Percentiles rank a stretch among this genome's conserved stretches.
These are phyloP conservation scores for Colletotrichum cereale DNA, from an alignment of 2,329 filamentous ascomycete species.

Conservation along the genomic window DNA sequence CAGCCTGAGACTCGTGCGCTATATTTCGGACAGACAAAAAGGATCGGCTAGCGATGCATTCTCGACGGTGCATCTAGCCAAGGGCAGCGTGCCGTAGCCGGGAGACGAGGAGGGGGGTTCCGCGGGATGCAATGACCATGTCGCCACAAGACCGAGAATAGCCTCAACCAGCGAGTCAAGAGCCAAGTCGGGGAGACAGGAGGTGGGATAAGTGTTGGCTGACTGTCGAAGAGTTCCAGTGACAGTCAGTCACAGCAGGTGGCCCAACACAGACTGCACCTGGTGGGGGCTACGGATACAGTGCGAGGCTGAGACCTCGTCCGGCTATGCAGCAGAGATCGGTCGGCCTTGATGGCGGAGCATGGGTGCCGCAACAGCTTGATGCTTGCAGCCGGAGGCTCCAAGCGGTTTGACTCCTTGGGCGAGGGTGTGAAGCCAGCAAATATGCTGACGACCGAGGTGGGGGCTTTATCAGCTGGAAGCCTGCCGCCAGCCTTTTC, in stretches of 20 bases:
- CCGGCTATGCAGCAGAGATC: not conserved
- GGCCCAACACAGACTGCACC: not conserved
- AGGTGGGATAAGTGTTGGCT: slow-evolving; percentile 2
- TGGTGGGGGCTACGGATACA: not conserved
- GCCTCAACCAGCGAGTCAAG: slow-evolving; percentile 2
- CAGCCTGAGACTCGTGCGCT: slow-evolving; percentile 1
- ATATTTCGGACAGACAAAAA: slow-evolving; percentile 2
- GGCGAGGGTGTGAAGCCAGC: slow-evolving; percentile 14
- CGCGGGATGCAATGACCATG: not conserved
- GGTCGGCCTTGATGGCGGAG: slow-evolving; percentile 5
- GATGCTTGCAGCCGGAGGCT: slow-evolving; percentile 20
- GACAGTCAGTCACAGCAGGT: not conserved
- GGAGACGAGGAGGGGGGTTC: not conserved
- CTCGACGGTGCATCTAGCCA: slow-evolving; percentile 3
- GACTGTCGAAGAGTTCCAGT: slow-evolving; percentile 3
- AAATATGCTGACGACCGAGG: slow-evolving; percentile 1
- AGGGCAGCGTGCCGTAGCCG: slow-evolving; percentile 9
- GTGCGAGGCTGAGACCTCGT: not conserved
- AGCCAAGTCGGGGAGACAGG: not conserved
- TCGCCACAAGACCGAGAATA: slow-evolving; percentile 16
- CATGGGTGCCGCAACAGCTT: slow-evolving; percentile 10
- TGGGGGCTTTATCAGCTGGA: not conserved
- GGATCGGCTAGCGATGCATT: not conserved
- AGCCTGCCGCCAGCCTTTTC: not conserved
- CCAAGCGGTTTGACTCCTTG: not conserved